Base-by-base conservation (phyloP, 192 early-diverging fungal species). In the Coemansia sp. region DNA sequence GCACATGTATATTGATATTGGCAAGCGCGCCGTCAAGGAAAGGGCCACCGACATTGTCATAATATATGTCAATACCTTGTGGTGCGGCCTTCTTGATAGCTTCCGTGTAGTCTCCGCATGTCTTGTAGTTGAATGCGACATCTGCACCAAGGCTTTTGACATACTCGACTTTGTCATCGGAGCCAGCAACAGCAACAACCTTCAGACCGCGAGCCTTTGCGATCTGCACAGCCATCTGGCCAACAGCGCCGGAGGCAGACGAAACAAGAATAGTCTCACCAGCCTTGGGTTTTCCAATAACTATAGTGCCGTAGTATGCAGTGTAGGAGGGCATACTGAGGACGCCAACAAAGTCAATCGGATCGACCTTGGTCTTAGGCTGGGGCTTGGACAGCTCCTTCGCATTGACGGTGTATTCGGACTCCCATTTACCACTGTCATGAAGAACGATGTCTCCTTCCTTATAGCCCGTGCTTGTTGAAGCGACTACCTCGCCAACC, bases 41-140 rank as follows among this genome's bases (percentile, higher is more conserved):
- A 72, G 89, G 85, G 23, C 93, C 94, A 54, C 89, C 91, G 18
- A 94, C 91, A 54, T 91, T 86, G 52, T 95, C 92, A 74, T 87
- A 94, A 69, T 94, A 94, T n/a, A 95, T 87, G 68, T 95, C 95
- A 61, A 95, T 88, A 38, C 94, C 93, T 9, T 91, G 75, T 32
- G 93, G 93, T 38, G 86, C 87, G 9, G 77, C 71, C 77, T 87
- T 71, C 42, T 62, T 75, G 21, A 96, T 86, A 23, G 83, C 85
- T 0, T 64, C 71, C 2, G 70, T 59, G 10, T 69, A 68, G 53
- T 71, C 69, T 16, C 79, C 84, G n/a, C 79, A 85, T 11, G 86
- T 93, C 80, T 95, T 96, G 90, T 96, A 96, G 86, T 96, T 96
- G 86, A 96, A 92, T 9, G 86, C 95, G 9, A 80, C 91, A 71